phyloP scores from a whole-genome alignment of 306 rosid species.

The Arachis stenosperma region DNA sequence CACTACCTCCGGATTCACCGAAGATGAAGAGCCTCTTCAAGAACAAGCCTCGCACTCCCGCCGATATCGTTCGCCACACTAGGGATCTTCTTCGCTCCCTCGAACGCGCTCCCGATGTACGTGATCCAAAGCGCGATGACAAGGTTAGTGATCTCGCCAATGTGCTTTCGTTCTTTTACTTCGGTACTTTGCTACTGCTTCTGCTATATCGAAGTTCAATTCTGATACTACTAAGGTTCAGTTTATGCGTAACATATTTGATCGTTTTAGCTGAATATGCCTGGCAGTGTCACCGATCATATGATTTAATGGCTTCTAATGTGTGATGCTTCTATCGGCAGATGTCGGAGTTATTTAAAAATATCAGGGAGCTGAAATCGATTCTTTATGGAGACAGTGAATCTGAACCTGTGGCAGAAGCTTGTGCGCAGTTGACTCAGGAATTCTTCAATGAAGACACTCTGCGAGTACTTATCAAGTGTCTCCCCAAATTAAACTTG shows the following conservation, averaged over 20 bases:
- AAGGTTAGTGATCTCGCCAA: conserved; percentile 24
- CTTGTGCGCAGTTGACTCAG: conserved; percentile 84
- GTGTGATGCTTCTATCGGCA: conserved; percentile 37
- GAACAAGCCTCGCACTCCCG: conserved; percentile 77
- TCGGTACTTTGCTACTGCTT: neutral
- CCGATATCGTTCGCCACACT: conserved; percentile 75
- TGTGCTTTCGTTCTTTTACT: neutral
- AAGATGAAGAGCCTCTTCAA: conserved; percentile 83
- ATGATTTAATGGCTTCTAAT: neutral
- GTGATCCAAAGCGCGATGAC: conserved; percentile 66
- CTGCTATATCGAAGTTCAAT: neutral
- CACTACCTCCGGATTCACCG: conserved; percentile 29
- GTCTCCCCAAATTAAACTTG: conserved; percentile 80
- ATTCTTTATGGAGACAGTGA: conserved; percentile 89
- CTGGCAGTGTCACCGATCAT: neutral
- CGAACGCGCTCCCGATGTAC: conserved; percentile 44
- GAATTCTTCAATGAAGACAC: conserved; percentile 82
- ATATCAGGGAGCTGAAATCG: conserved; percentile 71
- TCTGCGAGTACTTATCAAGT: conserved; percentile 63
- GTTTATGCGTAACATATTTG: neutral
- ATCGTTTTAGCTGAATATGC: neutral
- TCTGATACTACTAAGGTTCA: neutral
- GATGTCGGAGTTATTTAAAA: conserved; percentile 63
- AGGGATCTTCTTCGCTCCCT: conserved; percentile 66
- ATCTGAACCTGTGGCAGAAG: conserved; percentile 86